Percentiles rank a stretch among this genome's conserved stretches.
Evolutionary conservation across 306 rosid species (phyloP).

Genomic region (Medicago lupulina): DNA sequence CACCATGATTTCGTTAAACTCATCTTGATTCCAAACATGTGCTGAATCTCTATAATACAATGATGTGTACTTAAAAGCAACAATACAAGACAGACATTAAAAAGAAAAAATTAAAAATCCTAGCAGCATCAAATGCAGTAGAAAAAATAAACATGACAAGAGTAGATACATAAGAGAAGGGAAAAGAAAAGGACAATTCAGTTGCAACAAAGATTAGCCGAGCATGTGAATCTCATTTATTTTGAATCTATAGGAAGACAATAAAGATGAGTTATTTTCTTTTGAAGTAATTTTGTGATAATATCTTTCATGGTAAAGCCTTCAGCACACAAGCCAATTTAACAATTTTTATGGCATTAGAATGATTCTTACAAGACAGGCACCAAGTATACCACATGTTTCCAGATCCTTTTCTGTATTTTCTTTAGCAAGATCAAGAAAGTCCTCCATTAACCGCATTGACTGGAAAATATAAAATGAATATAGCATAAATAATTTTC

Average conservation of each 20-base stretch:
- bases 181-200: neutral
- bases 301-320: conserved; percentile 18
- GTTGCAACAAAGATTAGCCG: neutral
- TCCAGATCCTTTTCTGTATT: conserved; percentile 81
- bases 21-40: neutral
- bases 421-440: conserved; percentile 70
- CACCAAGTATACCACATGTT: conserved; percentile 88
- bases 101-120: neutral
- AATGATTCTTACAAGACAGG: conserved; percentile 69
- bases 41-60: conserved; percentile 16
- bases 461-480: conserved; percentile 57
- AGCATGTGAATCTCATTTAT: conserved; percentile 8
- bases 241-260: neutral
- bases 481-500: conserved; percentile 18
- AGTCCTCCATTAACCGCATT: conserved; percentile 68
- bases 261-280: neutral
- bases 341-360: conserved; percentile 8
- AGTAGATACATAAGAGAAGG: neutral
- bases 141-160: conserved; percentile 11
- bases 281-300: neutral
- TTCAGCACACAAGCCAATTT: conserved; percentile 1
- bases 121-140: neutral
- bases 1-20: neutral
- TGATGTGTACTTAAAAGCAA: conserved; percentile 9
- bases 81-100: conserved; percentile 4